Conservation (phyloP, 1,284 basidiomycete genomes). For the Hemileia vastatrix region DNA sequence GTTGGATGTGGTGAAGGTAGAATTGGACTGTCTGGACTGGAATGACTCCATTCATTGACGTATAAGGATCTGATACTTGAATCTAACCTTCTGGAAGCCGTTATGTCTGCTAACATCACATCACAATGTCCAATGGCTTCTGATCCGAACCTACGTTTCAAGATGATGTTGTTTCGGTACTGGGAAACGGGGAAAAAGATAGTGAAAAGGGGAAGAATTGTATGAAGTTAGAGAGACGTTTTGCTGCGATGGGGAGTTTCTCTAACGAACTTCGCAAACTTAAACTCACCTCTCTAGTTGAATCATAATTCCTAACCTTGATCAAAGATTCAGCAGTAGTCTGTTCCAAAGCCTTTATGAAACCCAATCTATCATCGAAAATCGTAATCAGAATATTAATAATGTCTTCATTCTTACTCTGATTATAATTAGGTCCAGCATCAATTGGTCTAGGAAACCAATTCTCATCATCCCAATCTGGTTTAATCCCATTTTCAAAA, state of each 20-base stretch:
- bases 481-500: too few relatives aligned
- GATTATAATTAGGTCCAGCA: slow-evolving; percentile 72
- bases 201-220: neutral
- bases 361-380: slow-evolving; percentile 84
- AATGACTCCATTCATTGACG: too few relatives aligned
- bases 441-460: slow-evolving; percentile 91
- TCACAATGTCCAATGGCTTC: slow-evolving; percentile 80
- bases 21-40: too few relatives aligned
- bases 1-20: too few relatives aligned
- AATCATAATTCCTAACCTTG: slow-evolving; percentile 64
- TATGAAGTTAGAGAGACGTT: neutral
- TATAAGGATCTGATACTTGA: too few relatives aligned
- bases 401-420: slow-evolving; percentile 53
- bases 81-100: slow-evolving; percentile 77
- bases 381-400: slow-evolving; percentile 89
- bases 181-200: slow-evolving; percentile 46
- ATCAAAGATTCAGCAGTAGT: slow-evolving; percentile 72
- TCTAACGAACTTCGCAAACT: too few relatives aligned
- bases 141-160: slow-evolving; percentile 88
- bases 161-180: slow-evolving; percentile 78
- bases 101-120: slow-evolving; percentile 90
- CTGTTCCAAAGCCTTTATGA: slow-evolving; percentile 82
- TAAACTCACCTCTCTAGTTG: slow-evolving; percentile 67
- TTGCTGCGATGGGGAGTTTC: too few relatives aligned
- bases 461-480: slow-evolving; percentile 73